Evolutionary conservation across 2,329 filamentous ascomycete genomes (phyloP).

Genomic region (Xenosphaeropsis pyriputrescens): DNA sequence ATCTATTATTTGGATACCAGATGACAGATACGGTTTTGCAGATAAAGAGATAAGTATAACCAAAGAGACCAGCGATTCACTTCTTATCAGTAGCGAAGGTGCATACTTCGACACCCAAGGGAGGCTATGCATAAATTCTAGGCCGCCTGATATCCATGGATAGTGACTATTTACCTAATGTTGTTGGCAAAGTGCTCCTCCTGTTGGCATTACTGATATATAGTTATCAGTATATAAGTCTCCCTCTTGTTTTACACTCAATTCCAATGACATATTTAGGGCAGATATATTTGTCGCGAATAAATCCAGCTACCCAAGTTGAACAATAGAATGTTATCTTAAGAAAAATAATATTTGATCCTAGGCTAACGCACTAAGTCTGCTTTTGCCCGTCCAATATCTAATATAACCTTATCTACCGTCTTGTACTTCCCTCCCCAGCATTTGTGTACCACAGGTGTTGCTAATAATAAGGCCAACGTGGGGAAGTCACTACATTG

Average conservation of each 20-base stretch:
- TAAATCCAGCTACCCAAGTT: too few species aligned
- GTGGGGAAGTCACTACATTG: slow-evolving; percentile 5
- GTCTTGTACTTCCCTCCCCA: slow-evolving; percentile 9
- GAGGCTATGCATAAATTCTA: slow-evolving; percentile 68
- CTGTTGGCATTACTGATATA: too few species aligned
- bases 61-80: slow-evolving; percentile 35
- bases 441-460: slow-evolving; percentile 9
- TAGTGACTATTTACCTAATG: not conserved
- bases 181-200: too few species aligned
- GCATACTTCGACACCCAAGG: slow-evolving; percentile 74
- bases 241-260: too few species aligned
- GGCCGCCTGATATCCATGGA: slow-evolving; percentile 67
- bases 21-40: slow-evolving; percentile 77
- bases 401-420: slow-evolving; percentile 8
- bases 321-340: too few species aligned
- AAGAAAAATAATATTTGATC: too few species aligned
- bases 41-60: slow-evolving; percentile 82
- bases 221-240: too few species aligned
- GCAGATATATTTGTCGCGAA: too few species aligned
- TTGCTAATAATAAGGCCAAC: slow-evolving; percentile 3
- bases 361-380: too few species aligned
- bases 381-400: too few species aligned
- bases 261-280: too few species aligned
- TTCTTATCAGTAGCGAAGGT: slow-evolving; percentile 88
- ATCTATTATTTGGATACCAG: slow-evolving; percentile 86